These are phyloP conservation scores for Pelargonium australe DNA, from an alignment of 441 rosid genomes.

Conservation along the genomic window DNA sequence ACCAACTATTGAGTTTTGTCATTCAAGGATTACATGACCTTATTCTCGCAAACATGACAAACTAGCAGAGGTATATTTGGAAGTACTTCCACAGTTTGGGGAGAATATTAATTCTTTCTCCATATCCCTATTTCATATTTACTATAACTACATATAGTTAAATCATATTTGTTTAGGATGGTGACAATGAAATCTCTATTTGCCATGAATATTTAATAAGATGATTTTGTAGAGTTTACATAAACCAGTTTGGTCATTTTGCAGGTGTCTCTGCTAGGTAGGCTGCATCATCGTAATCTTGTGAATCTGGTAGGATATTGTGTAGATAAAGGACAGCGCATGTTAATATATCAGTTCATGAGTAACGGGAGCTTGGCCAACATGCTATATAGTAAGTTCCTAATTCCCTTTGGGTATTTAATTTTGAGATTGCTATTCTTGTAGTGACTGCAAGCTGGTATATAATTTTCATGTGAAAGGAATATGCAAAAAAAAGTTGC, in stretches of 20 bases:
- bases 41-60: background rate
- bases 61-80: background rate
- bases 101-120: background rate
- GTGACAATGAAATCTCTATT: background rate
- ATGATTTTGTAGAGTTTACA: background rate
- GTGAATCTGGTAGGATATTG: conserved; percentile 91
- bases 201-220: background rate
- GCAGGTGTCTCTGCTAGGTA: conserved; percentile 73
- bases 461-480: background rate
- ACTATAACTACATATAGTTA: background rate
- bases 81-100: too few species aligned
- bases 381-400: conserved; percentile 61
- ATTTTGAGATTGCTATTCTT: conserved; percentile 9
- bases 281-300: conserved; percentile 92
- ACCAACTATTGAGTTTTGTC: background rate
- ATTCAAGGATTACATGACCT: background rate
- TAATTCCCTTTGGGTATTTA: conserved; percentile 14
- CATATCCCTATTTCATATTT: background rate
- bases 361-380: conserved; percentile 86
- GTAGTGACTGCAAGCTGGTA: background rate
- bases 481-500: background rate
- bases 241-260: conserved; percentile 18
- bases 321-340: conserved; percentile 69
- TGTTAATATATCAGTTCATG: conserved; percentile 94
- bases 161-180: background rate